phyloP scores from a whole-genome alignment of 208 protist species.

The Crithidia bombi region DNA sequence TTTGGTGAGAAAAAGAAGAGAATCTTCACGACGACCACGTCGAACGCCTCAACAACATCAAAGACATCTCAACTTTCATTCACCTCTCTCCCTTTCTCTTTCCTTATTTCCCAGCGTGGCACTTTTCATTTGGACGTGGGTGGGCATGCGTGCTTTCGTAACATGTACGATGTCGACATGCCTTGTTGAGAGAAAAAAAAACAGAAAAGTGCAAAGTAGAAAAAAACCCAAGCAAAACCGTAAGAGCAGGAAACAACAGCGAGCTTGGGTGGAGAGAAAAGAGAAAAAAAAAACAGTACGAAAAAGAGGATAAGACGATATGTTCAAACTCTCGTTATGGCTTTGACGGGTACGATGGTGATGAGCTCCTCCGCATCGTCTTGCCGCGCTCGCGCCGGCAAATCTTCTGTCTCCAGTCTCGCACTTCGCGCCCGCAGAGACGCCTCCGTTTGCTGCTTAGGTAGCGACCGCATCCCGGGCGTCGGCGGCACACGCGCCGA shows the following conservation, averaged over 20 bases:
- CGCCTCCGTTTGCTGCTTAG: neutral
- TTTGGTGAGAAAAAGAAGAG: too few relatives aligned
- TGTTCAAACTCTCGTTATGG: neutral
- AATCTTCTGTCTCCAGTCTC: constrained; percentile 1
- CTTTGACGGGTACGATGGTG: constrained; percentile 14
- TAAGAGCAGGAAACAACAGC: too few relatives aligned
- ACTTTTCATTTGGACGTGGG: too few relatives aligned
- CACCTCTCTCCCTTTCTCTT: too few relatives aligned
- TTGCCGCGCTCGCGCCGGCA: constrained; percentile 7
- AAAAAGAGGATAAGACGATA: neutral
- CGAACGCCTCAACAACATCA: too few relatives aligned
- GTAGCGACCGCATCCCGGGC: neutral
- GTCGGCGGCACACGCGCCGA: constrained; percentile 7
- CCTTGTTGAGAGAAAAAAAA: constrained; percentile 5
- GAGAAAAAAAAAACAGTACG: neutral
- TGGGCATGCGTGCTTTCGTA: too few relatives aligned
- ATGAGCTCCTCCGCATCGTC: constrained; percentile 16
- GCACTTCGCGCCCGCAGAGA: neutral
- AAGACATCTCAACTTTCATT: too few relatives aligned
- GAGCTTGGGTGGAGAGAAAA: too few relatives aligned
- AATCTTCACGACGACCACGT: too few relatives aligned
- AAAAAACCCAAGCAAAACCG: neutral
- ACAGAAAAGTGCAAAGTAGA: constrained; percentile 3
- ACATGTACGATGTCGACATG: neutral
- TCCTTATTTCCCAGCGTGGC: too few relatives aligned